Evolutionary conservation across 2,329 filamentous ascomycete genomes (phyloP), one percentile per base, ranked within the genome.

Genomic region (Cladophialophora chaetospira): DNA sequence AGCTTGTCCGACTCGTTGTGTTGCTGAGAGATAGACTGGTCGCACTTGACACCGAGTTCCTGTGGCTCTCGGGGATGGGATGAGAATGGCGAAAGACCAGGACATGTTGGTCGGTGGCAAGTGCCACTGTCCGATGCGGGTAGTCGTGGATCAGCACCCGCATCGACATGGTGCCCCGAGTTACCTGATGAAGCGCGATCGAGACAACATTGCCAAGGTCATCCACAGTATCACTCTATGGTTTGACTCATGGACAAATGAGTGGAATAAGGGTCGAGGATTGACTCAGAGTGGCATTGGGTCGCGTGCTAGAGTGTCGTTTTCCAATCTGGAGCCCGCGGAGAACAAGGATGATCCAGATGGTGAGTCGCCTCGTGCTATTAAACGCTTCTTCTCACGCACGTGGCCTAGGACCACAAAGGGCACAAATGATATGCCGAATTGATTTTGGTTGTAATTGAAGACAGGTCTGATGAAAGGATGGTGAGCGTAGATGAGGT

Each of bases 81-180:
- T 82, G 45, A 84, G 77, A 70, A 83, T 91, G 76, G 94, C 89
- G 87, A 70, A 97, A 89, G 64, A 96, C 87, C 66, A 97, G 81
- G 68, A 87, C 88, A 73, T 96, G 88, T 17, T 86, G 83, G 36
- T 86, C 77, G 26, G 91, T 92, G 33, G 88, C 87, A 64, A 97
- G 86, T 63, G 91, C 91, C 71, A 97, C 91, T 64, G 91, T 88
- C 64, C 93, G 89, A 71, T 91, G 85, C 65, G 91, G 91, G 69
- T 90, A 85, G 70, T 97, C 91, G 76, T 88, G 88, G 72, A 96
- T 86, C 68, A 94, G 83, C 60, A 96, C 85, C 68, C 88, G 87
- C 75, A 91, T 88, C 55, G 87, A 83, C 77, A 81, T 82, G 58
- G 60, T 63, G 57, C 15, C 29, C 9, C 23, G 35, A 13, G 31